Evolutionary conservation across 169 alveolate species (phyloP), one percentile per base, ranked within the genome.

Genomic region (Plasmodium vivax): DNA sequence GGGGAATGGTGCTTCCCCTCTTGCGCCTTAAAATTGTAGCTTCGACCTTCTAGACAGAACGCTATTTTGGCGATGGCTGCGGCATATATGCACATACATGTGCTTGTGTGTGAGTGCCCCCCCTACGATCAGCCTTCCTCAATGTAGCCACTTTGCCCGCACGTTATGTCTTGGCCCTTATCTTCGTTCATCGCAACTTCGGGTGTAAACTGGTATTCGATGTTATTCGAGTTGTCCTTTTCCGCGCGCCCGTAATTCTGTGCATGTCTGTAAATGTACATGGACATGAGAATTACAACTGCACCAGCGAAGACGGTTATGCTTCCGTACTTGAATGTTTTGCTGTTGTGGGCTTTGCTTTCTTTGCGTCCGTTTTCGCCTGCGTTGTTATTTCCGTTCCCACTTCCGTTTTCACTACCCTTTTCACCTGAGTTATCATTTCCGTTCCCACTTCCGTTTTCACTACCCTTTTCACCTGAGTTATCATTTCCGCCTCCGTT

Each of bases 61-160:
- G 38, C 77, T 68, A 27, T 3, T 68, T 68, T n/a, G 14, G 36
- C 27, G n/a, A 68, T 68, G 38, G 5, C 19, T 68, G 16, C 5
- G n/a, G 32, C 32, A 68, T 68, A 30, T 27, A 23, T 68, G 32
- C 14, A 30, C 38, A 68, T 68, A 68, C 77, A 30, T 68, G 38
- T 30, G n/a, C 4, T 51, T 27, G 43, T 68, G 38, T 30, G 38
- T 27, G 12, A 9, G 30, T 68, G 38, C 41, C 41, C 38, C 5
- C 34, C n/a, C 54, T 71, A 83, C 38, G 93, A 85, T 85, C 93
- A 85, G 23, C 80, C 82, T 47, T 85, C 93, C 36, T 74, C 84
- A 8, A n/a, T 14, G n/a, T 85, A 85, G 10, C 81, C 79, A 74
- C 58, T 73, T 45, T 16, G 43, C 0, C 93, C 83, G n/a, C 93